These are phyloP conservation scores for Trypanosoma avium DNA, from an alignment of 208 protist species.

Conservation along the genomic window DNA sequence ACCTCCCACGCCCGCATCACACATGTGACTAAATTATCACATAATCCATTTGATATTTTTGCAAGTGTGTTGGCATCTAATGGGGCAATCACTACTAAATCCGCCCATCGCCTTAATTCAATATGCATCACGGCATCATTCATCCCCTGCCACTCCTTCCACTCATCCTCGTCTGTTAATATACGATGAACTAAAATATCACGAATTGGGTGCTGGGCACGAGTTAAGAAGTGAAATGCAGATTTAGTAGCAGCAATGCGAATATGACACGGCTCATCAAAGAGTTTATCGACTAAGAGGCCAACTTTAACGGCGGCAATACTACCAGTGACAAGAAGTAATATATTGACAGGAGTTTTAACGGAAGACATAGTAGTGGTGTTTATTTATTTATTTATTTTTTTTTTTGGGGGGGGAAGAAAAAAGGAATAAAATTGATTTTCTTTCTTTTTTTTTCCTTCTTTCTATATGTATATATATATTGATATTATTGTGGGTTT, in stretches of 20 bases:
- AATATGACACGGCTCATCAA: conserved; percentile 62
- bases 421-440: no score
- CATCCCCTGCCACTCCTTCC: conserved; percentile 79
- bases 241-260: conserved; percentile 79
- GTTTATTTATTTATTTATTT: conserved; percentile 3
- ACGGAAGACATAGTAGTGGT: background rate
- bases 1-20: conserved; percentile 96
- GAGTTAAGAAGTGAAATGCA: conserved; percentile 77
- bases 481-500: no score
- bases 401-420: conserved; percentile 8
- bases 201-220: conserved; percentile 54
- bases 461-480: conserved; percentile 4
- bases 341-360: conserved; percentile 63
- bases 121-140: conserved; percentile 92
- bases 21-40: conserved; percentile 95
- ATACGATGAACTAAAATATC: conserved; percentile 75
- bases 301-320: conserved; percentile 88
- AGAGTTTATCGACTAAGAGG: conserved; percentile 76
- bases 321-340: conserved; percentile 86
- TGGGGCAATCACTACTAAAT: conserved; percentile 95
- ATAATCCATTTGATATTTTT: conserved; percentile 93
- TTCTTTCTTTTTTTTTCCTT: conserved; percentile 1
- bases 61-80: conserved; percentile 97
- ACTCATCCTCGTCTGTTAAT: conserved; percentile 85
- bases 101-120: conserved; percentile 94